Conservation (phyloP, 768 basidiomycete genomes). For the Asterophora parasitica region DNA sequence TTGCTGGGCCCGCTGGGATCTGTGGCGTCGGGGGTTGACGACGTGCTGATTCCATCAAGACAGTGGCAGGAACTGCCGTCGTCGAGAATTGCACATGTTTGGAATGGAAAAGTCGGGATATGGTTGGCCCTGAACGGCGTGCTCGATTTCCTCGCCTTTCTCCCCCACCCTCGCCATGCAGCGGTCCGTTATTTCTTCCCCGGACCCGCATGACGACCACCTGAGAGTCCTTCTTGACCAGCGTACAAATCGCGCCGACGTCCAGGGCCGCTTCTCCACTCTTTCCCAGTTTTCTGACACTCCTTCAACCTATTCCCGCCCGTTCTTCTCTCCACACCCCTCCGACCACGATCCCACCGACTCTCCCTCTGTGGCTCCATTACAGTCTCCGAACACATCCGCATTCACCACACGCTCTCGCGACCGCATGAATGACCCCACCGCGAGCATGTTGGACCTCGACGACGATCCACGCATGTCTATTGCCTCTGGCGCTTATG, state of each 20-base stretch:
- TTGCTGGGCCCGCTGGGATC: no score
- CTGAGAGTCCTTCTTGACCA: slow-evolving; percentile 50
- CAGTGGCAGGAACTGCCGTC: slow-evolving; percentile 5
- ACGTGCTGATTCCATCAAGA: not conserved
- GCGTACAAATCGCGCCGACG: slow-evolving; percentile 45
- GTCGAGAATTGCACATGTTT: slow-evolving; percentile 5
- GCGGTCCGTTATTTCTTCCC: slow-evolving; percentile 32
- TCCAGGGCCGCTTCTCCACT: slow-evolving; percentile 47
- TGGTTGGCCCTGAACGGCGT: no score
- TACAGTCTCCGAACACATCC: slow-evolving; percentile 21
- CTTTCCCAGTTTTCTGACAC: slow-evolving; percentile 59
- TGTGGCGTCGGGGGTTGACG: no score
- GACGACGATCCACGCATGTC: slow-evolving; percentile 47
- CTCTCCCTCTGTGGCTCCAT: slow-evolving; percentile 21
- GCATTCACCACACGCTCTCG: slow-evolving; percentile 15
- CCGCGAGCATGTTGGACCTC: slow-evolving; percentile 52
- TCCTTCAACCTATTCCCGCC: slow-evolving; percentile 63
- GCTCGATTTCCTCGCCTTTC: no score
- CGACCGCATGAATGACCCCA: slow-evolving; percentile 40
- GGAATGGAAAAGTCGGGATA: slow-evolving; percentile 9
- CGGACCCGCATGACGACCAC: slow-evolving; percentile 42
- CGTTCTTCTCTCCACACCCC: slow-evolving; percentile 51
- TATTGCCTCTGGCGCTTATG: slow-evolving; percentile 22
- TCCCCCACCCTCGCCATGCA: slow-evolving; percentile 34
- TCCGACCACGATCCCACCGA: slow-evolving; percentile 27